These are phyloP conservation scores for Epichloe sibirici DNA, from an alignment of 2,329 filamentous ascomycete species.

Conservation along the genomic window DNA sequence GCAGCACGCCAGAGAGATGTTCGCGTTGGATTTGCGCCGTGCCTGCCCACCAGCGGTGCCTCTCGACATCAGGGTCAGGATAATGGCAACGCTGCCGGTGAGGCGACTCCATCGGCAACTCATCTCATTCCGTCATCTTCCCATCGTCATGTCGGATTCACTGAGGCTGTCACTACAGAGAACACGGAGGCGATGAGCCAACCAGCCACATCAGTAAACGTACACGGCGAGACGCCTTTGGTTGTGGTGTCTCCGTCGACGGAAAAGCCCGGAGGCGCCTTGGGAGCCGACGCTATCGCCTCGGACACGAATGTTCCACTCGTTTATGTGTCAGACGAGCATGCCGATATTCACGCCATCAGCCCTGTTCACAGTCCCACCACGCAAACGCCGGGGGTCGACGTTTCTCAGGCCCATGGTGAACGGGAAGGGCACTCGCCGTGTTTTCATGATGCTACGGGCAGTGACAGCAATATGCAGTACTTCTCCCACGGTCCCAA, in stretches of 20 bases:
- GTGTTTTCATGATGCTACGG: constrained; percentile 4
- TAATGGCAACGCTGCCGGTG: background rate
- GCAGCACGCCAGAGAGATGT: constrained; percentile 15
- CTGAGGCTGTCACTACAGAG: constrained; percentile 13
- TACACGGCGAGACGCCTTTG: background rate
- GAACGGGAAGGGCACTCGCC: constrained; percentile 1
- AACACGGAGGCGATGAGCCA: background rate
- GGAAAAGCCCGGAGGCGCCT: background rate
- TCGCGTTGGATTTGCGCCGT: constrained; percentile 21
- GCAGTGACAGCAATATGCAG: constrained; percentile 13
- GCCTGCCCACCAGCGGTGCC: background rate
- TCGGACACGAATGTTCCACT: constrained; percentile 6
- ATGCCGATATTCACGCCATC: background rate
- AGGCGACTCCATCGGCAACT: constrained; percentile 10
- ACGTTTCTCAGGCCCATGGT: background rate
- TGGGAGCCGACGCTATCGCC: background rate
- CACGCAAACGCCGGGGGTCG: constrained; percentile 1
- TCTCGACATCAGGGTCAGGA: background rate
- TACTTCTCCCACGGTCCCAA: constrained; percentile 18
- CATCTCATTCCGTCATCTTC: background rate
- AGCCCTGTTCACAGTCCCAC: constrained; percentile 2
- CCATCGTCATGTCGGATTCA: constrained; percentile 45
- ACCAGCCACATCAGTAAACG: background rate
- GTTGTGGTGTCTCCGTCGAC: background rate
- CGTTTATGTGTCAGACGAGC: constrained; percentile 3